Evolutionary conservation across 495 filamentous ascomycete genomes (phyloP), one percentile per base, ranked within the genome.

Genomic region (Apiosordaria backusii): DNA sequence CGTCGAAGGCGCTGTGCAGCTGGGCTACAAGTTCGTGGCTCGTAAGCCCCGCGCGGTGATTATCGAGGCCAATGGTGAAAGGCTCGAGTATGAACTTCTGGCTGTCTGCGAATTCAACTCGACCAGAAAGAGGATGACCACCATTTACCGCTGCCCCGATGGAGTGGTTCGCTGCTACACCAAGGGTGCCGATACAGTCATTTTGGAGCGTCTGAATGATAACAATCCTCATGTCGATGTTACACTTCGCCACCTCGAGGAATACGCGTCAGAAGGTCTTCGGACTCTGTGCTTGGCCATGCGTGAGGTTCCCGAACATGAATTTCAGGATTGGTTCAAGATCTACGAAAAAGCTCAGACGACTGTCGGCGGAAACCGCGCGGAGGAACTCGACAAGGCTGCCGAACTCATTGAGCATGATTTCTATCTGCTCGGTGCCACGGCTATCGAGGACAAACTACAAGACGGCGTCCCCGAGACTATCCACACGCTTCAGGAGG

Each of bases 21-120:
- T 99, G 40, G 96, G 94, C 10, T 97, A 97, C 79, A 85, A 84
- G 54, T 99, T 99, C 75, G 88, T 89, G 55, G 92, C 95, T 64
- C 88, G 96, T 62, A 97, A 90, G 76, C 96, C 96, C 40, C 85
- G 90, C 61, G 84, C 90, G 4, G 95, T 98, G 29, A 88, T 90
- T 52, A 91, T 97, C 69, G 82, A 87, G 24, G 87, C 90, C 45
- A 85, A 83, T 25, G 92, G 89, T 0, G 77, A 88, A 71, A 83
- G 91, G 64, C 82, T 84, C 24, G 89, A 97, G 72, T 98, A 95
- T 72, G 95, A 99, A 72, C 83, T 99, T 29, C 79, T 99, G 60
- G 93, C 94, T 18, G 93, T 99, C 27, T 96, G 93, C 76, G 96
- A 99, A 77, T 99, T 99, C 83, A 98, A 99, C 79, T 98, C 95